These are phyloP conservation scores for Keithomyces neogunnii DNA, from an alignment of 2,329 filamentous ascomycete genomes.

Conservation along the genomic window DNA sequence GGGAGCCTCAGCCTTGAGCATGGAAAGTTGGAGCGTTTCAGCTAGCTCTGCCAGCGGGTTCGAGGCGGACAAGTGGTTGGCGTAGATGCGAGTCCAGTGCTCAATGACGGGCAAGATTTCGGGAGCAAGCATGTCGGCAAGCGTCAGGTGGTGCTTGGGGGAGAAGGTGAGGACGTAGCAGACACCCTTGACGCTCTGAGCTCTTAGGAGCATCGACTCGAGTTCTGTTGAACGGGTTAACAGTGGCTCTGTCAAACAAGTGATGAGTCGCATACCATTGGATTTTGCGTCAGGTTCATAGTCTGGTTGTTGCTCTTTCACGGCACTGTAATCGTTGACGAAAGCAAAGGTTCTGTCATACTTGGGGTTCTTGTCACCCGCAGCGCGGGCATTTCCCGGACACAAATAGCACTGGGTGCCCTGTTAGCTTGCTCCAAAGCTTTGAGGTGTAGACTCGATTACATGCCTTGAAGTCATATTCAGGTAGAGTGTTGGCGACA, in stretches of 20 bases:
- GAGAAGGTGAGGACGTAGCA: conserved; percentile 98
- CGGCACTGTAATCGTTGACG: conserved; percentile 94
- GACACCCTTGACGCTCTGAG: conserved; percentile 82
- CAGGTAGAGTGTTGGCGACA: conserved; percentile 59
- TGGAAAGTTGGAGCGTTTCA: conserved; percentile 30
- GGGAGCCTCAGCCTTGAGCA: conserved; percentile 27
- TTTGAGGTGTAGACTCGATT: too few species aligned
- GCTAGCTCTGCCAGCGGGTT: conserved; percentile 49
- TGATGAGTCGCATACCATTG: conserved; percentile 20
- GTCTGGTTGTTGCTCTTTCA: conserved; percentile 83
- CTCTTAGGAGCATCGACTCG: conserved; percentile 68
- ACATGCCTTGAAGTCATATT: conserved; percentile 66
- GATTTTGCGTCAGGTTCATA: conserved; percentile 45
- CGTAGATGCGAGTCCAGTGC: conserved; percentile 89
- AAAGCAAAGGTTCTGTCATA: conserved; percentile 89
- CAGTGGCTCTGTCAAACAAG: background rate
- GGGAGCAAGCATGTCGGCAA: conserved; percentile 73
- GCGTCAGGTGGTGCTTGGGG: conserved; percentile 78
- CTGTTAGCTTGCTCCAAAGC: conserved; percentile 5
- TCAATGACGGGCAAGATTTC: conserved; percentile 78
- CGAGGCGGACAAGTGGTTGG: conserved; percentile 64
- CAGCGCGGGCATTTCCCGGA: conserved; percentile 80
- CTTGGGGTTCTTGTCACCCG: conserved; percentile 77
- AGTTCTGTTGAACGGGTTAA: conserved; percentile 41
- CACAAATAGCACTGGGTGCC: conserved; percentile 78